phyloP scores from a whole-genome alignment of 768 basidiomycete species.

The Phaeolepiota aurea region DNA sequence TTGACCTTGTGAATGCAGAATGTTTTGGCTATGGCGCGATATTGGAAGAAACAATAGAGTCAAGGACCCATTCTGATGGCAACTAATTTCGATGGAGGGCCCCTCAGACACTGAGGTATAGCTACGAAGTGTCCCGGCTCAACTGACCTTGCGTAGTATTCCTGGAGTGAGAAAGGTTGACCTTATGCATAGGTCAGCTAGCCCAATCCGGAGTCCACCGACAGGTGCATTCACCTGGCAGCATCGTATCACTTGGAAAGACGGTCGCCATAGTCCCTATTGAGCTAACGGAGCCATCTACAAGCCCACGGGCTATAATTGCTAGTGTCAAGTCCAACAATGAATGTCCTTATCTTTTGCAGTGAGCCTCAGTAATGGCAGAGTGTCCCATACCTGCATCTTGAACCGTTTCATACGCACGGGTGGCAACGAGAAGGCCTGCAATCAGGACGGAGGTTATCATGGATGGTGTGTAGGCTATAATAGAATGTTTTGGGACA shows the following conservation, averaged over 20 bases:
- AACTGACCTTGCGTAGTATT: conserved; percentile 37
- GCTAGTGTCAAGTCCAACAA: conserved; percentile 17
- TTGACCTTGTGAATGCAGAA: conserved; percentile 28
- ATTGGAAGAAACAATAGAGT: conserved; percentile 44
- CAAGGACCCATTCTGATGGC: conserved; percentile 43
- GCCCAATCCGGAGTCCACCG: too few relatives aligned
- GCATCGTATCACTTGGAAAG: conserved; percentile 32
- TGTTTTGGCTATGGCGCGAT: conserved; percentile 44
- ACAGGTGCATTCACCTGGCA: conserved; percentile 20
- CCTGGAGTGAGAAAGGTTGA: conserved; percentile 42
- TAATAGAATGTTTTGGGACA: too few relatives aligned
- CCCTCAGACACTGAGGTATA: background rate
- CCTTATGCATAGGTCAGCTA: too few relatives aligned
- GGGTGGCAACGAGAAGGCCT: conserved; percentile 1
- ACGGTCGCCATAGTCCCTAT: conserved; percentile 44
- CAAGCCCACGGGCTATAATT: conserved; percentile 30
- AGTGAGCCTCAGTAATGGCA: background rate
- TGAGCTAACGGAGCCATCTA: conserved; percentile 25
- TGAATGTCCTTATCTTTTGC: background rate
- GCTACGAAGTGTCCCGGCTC: background rate
- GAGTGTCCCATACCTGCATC: conserved; percentile 46
- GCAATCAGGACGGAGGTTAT: background rate
- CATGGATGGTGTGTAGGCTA: too few relatives aligned
- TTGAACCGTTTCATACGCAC: conserved; percentile 31
- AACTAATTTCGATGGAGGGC: conserved; percentile 20